Percentiles rank a stretch among this genome's conserved stretches.
Conservation (phyloP, 208 protist genomes). For the Entamoeba histolytica region DNA sequence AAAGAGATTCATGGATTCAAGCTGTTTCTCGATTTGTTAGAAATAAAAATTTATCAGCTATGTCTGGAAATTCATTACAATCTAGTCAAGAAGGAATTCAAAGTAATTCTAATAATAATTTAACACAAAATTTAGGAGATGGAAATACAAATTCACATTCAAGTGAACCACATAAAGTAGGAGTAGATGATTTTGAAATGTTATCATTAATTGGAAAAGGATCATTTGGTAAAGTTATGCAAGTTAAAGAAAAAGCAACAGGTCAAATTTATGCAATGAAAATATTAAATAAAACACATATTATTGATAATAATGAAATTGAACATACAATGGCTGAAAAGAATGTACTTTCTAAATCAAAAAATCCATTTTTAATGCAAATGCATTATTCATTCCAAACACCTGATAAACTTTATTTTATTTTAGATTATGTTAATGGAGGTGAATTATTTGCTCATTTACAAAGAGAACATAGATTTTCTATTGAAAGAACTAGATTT, state of each 20-base stretch:
- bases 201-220: background rate
- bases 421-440: slow-evolving; percentile 45
- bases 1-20: background rate
- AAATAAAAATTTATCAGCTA: background rate
- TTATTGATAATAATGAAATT: slow-evolving; percentile 31
- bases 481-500: slow-evolving; percentile 5
- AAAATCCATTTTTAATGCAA: slow-evolving; percentile 39
- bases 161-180: background rate
- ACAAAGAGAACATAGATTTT: slow-evolving; percentile 10
- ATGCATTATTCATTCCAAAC: slow-evolving; percentile 46
- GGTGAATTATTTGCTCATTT: slow-evolving; percentile 41
- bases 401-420: slow-evolving; percentile 36
- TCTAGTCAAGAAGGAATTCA: background rate
- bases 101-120: no score
- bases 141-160: background rate
- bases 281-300: slow-evolving; percentile 33
- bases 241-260: slow-evolving; percentile 35
- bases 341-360: slow-evolving; percentile 26
- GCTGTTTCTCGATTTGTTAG: background rate
- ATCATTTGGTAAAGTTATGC: slow-evolving; percentile 31
- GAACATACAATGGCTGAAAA: slow-evolving; percentile 31
- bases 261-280: slow-evolving; percentile 49
- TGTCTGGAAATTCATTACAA: no score
- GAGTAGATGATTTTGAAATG: background rate
- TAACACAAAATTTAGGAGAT: no score